A percentile compares a stretch with the other conserved stretches of the same genome.
Conservation (phyloP, 2,329 filamentous ascomycete species). For the Westerdykella aurantiaca region DNA sequence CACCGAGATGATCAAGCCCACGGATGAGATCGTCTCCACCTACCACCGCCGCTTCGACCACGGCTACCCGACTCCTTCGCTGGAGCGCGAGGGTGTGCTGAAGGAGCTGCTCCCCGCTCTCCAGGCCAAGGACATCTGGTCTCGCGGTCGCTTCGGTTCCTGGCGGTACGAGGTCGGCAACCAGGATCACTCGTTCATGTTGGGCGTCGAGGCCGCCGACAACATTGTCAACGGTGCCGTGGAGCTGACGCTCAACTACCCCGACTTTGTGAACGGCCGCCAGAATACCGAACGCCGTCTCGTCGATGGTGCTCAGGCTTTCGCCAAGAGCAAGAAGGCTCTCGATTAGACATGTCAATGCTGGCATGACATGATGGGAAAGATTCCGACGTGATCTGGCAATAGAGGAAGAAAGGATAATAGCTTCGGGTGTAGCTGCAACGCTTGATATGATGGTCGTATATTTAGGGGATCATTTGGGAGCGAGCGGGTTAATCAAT, state of each 20-base stretch:
- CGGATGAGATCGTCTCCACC: slow-evolving; percentile 93
- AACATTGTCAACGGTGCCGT: slow-evolving; percentile 83
- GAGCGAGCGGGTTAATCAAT: too few relatives aligned
- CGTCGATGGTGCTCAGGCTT: slow-evolving; percentile 56
- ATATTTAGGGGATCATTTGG: too few relatives aligned
- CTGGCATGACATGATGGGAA: slow-evolving; percentile 2
- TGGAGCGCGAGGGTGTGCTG: slow-evolving; percentile 93
- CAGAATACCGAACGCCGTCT: slow-evolving; percentile 61
- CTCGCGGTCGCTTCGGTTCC: slow-evolving; percentile 92
- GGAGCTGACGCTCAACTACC: slow-evolving; percentile 92
- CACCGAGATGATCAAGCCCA: slow-evolving; percentile 88
- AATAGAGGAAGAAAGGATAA: too few relatives aligned
- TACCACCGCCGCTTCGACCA: slow-evolving; percentile 98
- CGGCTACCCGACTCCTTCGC: slow-evolving; percentile 90
- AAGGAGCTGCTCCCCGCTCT: slow-evolving; percentile 90
- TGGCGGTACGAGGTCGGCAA: slow-evolving; percentile 98
- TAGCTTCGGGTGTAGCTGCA: too few relatives aligned
- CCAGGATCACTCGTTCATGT: slow-evolving; percentile 97
- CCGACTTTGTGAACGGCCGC: slow-evolving; percentile 84
- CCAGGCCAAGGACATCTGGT: slow-evolving; percentile 85
- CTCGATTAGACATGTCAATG: slow-evolving; percentile 1
- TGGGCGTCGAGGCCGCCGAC: slow-evolving; percentile 89
- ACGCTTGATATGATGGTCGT: too few relatives aligned
- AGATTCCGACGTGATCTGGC: not conserved
- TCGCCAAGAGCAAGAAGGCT: slow-evolving; percentile 41